phyloP scores from a whole-genome alignment of 106 monocot genomes.

The Dactylorhiza incarnata region DNA sequence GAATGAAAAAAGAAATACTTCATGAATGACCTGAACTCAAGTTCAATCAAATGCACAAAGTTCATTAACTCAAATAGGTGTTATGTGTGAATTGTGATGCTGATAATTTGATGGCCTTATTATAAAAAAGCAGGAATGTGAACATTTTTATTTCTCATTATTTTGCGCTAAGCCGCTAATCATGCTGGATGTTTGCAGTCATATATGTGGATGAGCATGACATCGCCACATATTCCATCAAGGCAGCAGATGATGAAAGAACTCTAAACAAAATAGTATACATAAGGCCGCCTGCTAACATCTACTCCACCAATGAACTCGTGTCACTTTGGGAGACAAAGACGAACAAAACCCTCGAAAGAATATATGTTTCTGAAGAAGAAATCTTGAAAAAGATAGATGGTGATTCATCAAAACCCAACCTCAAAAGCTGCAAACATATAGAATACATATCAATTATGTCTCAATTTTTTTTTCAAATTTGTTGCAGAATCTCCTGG shows the following conservation, averaged over 20 bases:
- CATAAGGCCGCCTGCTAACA: constrained; percentile 5
- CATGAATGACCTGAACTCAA: too few relatives aligned
- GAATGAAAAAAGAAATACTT: too few relatives aligned
- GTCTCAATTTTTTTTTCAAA: not conserved
- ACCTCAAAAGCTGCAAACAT: not conserved
- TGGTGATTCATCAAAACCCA: not conserved
- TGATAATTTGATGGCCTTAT: too few relatives aligned
- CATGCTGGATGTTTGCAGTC: not conserved
- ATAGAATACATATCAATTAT: not conserved
- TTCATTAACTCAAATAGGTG: too few relatives aligned
- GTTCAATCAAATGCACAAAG: too few relatives aligned
- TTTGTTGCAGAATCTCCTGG: not conserved
- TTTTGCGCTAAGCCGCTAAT: not conserved
- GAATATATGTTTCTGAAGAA: constrained; percentile 4
- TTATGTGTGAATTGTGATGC: too few relatives aligned
- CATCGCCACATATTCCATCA: constrained; percentile 2
- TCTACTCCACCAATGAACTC: not conserved
- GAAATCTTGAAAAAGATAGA: constrained; percentile 2
- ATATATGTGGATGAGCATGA: constrained; percentile 10
- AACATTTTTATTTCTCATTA: too few relatives aligned
- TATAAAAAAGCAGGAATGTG: too few relatives aligned
- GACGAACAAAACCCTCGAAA: not conserved
- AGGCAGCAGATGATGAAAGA: constrained; percentile 1
- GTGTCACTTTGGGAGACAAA: constrained; percentile 10
- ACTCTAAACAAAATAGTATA: constrained; percentile 10